Conservation (phyloP, 2,329 filamentous ascomycete genomes). For the Xylariaceae sp. region DNA sequence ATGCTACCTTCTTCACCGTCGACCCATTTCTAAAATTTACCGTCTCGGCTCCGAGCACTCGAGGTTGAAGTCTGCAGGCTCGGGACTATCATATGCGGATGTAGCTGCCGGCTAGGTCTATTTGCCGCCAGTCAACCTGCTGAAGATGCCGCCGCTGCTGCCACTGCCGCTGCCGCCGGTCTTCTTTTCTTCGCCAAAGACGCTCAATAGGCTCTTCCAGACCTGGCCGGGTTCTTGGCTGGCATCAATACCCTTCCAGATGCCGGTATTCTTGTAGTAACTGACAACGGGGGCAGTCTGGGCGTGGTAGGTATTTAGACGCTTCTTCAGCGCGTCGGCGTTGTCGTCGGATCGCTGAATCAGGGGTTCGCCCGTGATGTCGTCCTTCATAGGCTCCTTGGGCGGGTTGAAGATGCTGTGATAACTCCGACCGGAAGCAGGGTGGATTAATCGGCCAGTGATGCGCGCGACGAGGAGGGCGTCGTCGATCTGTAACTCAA, state of each 20-base stretch:
- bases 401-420: slow-evolving; percentile 99
- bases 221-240: slow-evolving; percentile 95
- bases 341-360: slow-evolving; percentile 98
- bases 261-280: slow-evolving; percentile 97
- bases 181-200: slow-evolving; percentile 72
- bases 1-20: background rate
- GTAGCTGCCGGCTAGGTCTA: slow-evolving; percentile 14
- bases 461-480: slow-evolving; percentile 91
- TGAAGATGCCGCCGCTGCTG: slow-evolving; percentile 44
- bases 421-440: slow-evolving; percentile 93
- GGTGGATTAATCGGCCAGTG: slow-evolving; percentile 93
- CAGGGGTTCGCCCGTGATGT: slow-evolving; percentile 93
- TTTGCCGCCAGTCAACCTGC: slow-evolving; percentile 42
- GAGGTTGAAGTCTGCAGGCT: no score
- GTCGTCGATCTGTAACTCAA: slow-evolving; percentile 97
- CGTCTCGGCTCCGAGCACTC: no score
- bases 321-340: slow-evolving; percentile 92
- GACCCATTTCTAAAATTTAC: no score
- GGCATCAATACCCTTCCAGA: slow-evolving; percentile 95
- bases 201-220: slow-evolving; percentile 87
- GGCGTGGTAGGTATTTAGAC: slow-evolving; percentile 86
- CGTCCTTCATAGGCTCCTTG: slow-evolving; percentile 91
- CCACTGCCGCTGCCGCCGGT: slow-evolving; percentile 44
- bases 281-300: slow-evolving; percentile 91
- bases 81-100: background rate